Conservation (phyloP, 2,329 filamentous ascomycete species). For the Coniella lustricola region DNA sequence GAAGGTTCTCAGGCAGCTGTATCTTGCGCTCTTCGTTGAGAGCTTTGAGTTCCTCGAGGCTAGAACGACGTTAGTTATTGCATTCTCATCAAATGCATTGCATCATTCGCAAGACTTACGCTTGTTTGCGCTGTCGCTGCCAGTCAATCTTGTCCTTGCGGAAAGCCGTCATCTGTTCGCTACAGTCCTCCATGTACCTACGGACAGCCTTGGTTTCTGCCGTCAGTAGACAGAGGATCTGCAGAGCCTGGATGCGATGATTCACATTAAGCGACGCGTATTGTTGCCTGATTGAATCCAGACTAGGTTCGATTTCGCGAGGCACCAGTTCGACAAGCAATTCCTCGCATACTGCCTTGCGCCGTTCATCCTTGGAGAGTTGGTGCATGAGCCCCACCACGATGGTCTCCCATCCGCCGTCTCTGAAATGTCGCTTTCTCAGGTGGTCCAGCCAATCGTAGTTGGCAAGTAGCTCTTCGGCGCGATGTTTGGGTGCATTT, state of each 20-base stretch:
- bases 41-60: conserved; percentile 62
- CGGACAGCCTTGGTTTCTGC: conserved; percentile 81
- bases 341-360: conserved; percentile 67
- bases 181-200: conserved; percentile 85
- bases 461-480: conserved; percentile 65
- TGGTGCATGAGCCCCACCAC: conserved; percentile 82
- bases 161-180: conserved; percentile 87
- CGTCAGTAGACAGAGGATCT: conserved; percentile 80
- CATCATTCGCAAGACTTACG: conserved; percentile 39
- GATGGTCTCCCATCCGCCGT: conserved; percentile 88
- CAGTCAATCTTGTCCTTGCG: conserved; percentile 93
- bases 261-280: conserved; percentile 79
- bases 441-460: conserved; percentile 84
- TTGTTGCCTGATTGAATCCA: conserved; percentile 63
- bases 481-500: conserved; percentile 53
- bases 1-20: conserved; percentile 66
- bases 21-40: conserved; percentile 69
- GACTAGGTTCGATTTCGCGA: conserved; percentile 64
- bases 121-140: conserved; percentile 68
- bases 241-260: conserved; percentile 68
- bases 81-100: not conserved
- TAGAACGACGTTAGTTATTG: conserved; percentile 31
- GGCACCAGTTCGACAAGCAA: conserved; percentile 78
- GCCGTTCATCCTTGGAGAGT: conserved; percentile 66
- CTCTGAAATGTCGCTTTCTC: conserved; percentile 72